These are phyloP conservation scores for Podospora appendiculata DNA, from an alignment of 495 filamentous ascomycete genomes.

Conservation along the genomic window DNA sequence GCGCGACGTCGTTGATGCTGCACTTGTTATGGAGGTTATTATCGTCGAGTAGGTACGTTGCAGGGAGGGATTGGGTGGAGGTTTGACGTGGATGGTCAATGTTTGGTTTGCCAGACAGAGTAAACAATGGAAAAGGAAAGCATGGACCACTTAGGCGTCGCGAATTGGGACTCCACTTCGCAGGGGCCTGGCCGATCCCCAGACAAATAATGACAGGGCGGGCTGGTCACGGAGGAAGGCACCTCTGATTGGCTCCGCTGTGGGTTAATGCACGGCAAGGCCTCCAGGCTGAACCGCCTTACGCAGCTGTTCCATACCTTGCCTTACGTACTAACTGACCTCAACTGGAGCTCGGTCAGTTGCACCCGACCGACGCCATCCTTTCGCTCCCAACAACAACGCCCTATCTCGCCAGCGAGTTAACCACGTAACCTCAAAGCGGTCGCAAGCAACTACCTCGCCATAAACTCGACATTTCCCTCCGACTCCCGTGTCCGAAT, in stretches of 20 bases:
- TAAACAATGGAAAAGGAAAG: constrained; percentile 23
- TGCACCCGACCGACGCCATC: neutral
- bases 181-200: no score
- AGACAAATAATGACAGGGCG: no score
- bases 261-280: no score
- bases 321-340: neutral
- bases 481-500: neutral
- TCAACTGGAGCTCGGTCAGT: constrained; percentile 4
- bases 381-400: neutral
- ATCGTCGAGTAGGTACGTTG: neutral
- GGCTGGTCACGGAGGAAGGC: no score
- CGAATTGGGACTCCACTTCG: no score
- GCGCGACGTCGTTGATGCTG: neutral
- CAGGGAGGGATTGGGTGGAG: constrained; percentile 2
- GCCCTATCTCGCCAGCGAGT: neutral
- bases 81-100: constrained; percentile 21
- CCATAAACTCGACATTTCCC: neutral
- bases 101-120: constrained; percentile 9
- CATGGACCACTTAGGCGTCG: constrained; percentile 1
- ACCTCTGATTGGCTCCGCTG: no score
- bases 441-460: neutral
- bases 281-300: constrained; percentile 18
- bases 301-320: constrained; percentile 9
- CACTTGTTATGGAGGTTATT: neutral
- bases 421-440: neutral